Base-by-base conservation (phyloP, 2,329 filamentous ascomycete genomes). In the Talaromyces sp. region DNA sequence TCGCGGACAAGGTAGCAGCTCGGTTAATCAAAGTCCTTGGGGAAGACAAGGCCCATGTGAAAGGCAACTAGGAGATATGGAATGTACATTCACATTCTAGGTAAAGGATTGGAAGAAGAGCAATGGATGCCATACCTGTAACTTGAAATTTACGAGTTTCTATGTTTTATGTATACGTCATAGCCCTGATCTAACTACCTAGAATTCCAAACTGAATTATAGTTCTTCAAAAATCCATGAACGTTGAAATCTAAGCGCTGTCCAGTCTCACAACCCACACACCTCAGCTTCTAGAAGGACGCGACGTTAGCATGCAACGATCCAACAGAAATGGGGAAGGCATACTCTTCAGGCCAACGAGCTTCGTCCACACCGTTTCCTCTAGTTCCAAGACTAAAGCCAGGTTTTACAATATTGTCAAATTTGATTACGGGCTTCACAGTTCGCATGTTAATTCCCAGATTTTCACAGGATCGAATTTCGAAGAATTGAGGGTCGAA, bases 401-500 rank as follows among this genome's bases (percentile, higher is more conserved):
- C 71, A 53, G 81, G 68, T 56, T 78, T 65, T 5, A 82, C 75
- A 33, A 70, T 67, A 6, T 72, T 70, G 27, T 72, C 68, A 56
- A 76, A 83, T 50, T 73, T 69, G 6, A 79, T 71, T 6, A 84
- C 69, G 0, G 82, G 81, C 64, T 80, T 82, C 7, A 80, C 73
- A 14, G 57, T 54, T 28, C 4, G 70, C 63, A 23, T 84, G 71
- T 1, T 82, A 65, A 2, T 75, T 75, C 56, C 73, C 72, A 3
- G 73, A 72, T 12, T 28, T n/a, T 50, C 36, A 31, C 42, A 36
- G 71, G 5, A 64, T n/a, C 76, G 68, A 30, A 68, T 66, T 68
- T 82, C 77, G 61, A 85, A 85, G 69, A 83, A 85, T 0, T 73
- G 70, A 0, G 79, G 75, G 4, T 79, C 74, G 61, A 85, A 79